Conservation (phyloP, 441 rosid genomes). For the Metrosideros polymorpha region DNA sequence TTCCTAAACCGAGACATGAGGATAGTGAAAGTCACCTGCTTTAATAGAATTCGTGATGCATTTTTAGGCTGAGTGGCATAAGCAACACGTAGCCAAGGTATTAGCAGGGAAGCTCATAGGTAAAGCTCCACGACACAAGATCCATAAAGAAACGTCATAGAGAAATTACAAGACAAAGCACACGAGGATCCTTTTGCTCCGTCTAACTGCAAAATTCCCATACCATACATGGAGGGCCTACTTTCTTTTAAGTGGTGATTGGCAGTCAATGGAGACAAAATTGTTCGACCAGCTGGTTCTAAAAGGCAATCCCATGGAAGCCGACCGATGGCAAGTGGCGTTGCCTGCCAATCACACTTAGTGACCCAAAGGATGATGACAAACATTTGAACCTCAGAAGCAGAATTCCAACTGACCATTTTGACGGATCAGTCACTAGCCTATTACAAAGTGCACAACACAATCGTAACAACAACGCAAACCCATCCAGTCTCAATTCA, state of each 20-base stretch:
- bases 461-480: background rate
- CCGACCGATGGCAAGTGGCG: background rate
- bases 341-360: background rate
- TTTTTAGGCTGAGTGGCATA: background rate
- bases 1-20: background rate
- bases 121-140: background rate
- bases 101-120: background rate
- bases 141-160: background rate
- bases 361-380: background rate
- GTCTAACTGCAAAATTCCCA: background rate
- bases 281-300: background rate
- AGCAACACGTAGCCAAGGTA: background rate
- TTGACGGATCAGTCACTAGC: background rate
- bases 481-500: background rate
- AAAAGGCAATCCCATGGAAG: background rate
- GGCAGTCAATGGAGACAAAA: background rate
- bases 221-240: background rate
- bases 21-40: background rate
- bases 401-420: background rate
- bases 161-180: background rate
- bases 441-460: background rate
- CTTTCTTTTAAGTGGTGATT: background rate
- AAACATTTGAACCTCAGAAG: background rate
- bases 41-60: background rate
- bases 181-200: background rate